These are phyloP conservation scores for Neobulgaria alba DNA, from an alignment of 2,329 filamentous ascomycete genomes.

Conservation along the genomic window DNA sequence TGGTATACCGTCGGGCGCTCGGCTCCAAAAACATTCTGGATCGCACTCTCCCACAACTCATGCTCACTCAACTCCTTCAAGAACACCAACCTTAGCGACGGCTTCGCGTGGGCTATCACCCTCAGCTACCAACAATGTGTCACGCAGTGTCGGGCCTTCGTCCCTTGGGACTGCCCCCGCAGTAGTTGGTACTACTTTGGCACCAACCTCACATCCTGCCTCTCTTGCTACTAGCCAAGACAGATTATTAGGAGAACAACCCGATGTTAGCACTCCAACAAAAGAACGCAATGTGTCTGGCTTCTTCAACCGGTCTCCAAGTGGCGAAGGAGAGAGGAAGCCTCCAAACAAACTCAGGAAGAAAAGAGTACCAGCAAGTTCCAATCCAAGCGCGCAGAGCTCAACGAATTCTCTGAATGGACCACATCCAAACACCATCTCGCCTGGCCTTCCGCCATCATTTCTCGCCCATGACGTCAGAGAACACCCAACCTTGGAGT, in stretches of 20 bases:
- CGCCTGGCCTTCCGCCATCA: conserved; percentile 26
- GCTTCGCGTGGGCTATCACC: conserved; percentile 20
- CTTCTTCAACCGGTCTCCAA: conserved; percentile 62
- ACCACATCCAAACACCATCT: conserved; percentile 18
- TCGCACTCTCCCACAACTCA: conserved; percentile 36
- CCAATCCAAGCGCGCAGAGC: conserved; percentile 83
- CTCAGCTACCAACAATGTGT: conserved; percentile 9
- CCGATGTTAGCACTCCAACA: conserved; percentile 30
- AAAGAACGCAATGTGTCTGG: conserved; percentile 61
- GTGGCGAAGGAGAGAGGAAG: conserved; percentile 49
- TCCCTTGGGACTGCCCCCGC: conserved; percentile 16
- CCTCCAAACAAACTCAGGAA: conserved; percentile 89
- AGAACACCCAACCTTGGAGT: conserved; percentile 22
- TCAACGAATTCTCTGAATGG: conserved; percentile 69
- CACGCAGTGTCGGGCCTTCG: conserved; percentile 16
- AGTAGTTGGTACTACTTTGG: conserved; percentile 14
- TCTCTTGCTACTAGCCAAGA: conserved; percentile 40
- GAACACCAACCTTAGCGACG: conserved; percentile 10
- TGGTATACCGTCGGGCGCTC: conserved; percentile 49
- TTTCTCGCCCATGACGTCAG: conserved; percentile 25
- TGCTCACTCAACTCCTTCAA: conserved; percentile 28
- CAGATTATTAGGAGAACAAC: conserved; percentile 33
- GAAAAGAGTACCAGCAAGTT: conserved; percentile 63
- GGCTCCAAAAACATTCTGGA: conserved; percentile 53
- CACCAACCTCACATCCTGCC: conserved; percentile 17